Evolutionary conservation across 169 alveolate species (phyloP).

Genomic region (Eimeria maxima): DNA sequence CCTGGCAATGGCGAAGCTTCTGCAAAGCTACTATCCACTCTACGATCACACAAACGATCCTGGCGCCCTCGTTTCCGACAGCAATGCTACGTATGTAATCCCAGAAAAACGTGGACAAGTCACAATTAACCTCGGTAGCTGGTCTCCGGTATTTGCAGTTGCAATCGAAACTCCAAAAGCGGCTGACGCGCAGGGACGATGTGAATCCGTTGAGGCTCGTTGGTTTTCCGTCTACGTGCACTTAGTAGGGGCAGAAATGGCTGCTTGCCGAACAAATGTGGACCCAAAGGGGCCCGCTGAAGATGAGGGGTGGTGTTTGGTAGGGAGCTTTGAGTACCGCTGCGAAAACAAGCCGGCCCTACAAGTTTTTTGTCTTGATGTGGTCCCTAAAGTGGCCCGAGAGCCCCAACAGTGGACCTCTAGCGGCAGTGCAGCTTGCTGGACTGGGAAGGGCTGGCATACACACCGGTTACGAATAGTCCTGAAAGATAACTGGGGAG

Average conservation of each 20-base stretch:
- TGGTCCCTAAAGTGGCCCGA: not conserved
- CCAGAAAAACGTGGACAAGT: constrained; percentile 2
- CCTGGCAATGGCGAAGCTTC: not conserved
- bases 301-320: not conserved
- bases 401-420: not conserved
- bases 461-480: constrained; percentile 26
- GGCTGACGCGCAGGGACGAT: not conserved
- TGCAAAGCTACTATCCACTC: constrained; percentile 30
- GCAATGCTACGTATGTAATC: constrained; percentile 12
- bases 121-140: constrained; percentile 9
- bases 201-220: constrained; percentile 7
- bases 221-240: constrained; percentile 53
- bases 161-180: constrained; percentile 35
- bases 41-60: constrained; percentile 41
- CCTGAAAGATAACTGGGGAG: constrained; percentile 50
- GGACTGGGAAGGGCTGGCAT: not conserved
- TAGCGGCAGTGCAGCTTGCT: not conserved
- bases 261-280: not conserved
- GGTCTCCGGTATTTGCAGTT: constrained; percentile 22
- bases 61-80: constrained; percentile 7
- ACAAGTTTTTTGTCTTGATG: constrained; percentile 16
- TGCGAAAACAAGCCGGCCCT: not conserved
- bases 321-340: constrained; percentile 43
- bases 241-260: not conserved
- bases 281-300: not conserved